Evolutionary conservation across 805 yeast species (phyloP).

Genomic region (Cyberlindnera suaveolens): DNA sequence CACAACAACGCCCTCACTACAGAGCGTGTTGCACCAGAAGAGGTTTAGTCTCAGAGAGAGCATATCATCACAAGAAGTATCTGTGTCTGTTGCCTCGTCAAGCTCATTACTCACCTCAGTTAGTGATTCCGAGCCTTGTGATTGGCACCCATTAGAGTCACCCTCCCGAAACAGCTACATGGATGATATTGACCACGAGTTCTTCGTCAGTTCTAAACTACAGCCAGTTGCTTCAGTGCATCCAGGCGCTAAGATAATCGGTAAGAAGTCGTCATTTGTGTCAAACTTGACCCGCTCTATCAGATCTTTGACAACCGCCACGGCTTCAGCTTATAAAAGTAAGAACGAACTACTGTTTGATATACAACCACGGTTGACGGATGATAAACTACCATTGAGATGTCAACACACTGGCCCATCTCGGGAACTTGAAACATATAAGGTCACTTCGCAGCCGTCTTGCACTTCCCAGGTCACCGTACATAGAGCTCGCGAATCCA

Average conservation of each 20-base stretch:
- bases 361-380: conserved; percentile 23
- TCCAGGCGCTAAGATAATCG: not conserved
- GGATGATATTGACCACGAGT: conserved; percentile 21
- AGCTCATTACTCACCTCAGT: conserved; percentile 5
- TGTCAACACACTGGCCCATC: conserved; percentile 3
- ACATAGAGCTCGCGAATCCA: conserved; percentile 34
- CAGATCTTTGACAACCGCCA: conserved; percentile 10
- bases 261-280: conserved; percentile 16
- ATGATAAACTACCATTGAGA: conserved; percentile 17
- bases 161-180: conserved; percentile 5
- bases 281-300: conserved; percentile 20
- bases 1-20: conserved; percentile 21
- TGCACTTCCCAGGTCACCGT: conserved; percentile 7
- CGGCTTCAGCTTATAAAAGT: conserved; percentile 5
- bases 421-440: conserved; percentile 22
- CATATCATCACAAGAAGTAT: conserved; percentile 4
- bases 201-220: conserved; percentile 7
- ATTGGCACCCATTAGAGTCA: conserved; percentile 18
- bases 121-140: conserved; percentile 11
- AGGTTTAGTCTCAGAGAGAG: conserved; percentile 5
- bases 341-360: conserved; percentile 19
- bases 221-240: conserved; percentile 2
- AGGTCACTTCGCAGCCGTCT: conserved; percentile 16
- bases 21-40: conserved; percentile 19
- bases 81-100: conserved; percentile 3